Evolutionary conservation across 257 asterid genomes (phyloP).

Genomic region (Ocimum tenuiflorum): DNA sequence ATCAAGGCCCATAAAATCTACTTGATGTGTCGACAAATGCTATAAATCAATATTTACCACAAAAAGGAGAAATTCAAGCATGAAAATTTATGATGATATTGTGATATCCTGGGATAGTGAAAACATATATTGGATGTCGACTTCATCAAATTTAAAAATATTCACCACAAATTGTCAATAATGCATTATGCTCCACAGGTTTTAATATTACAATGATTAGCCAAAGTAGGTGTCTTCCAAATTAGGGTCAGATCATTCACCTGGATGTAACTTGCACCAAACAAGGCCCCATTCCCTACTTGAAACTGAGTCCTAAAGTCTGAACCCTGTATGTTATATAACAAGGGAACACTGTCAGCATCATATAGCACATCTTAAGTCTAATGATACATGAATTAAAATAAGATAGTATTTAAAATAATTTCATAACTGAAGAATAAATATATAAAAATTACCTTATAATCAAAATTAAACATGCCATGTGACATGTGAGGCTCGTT

Average conservation of each 20-base stretch:
- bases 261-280: conserved; percentile 90
- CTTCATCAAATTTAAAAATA: not conserved
- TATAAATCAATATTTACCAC: too few species aligned
- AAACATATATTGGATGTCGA: too few species aligned
- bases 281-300: conserved; percentile 64
- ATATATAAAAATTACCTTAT: conserved; percentile 49
- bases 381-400: not conserved
- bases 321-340: conserved; percentile 47
- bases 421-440: not conserved
- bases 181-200: not conserved
- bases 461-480: conserved; percentile 83
- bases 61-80: too few species aligned
- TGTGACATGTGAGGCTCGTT: conserved; percentile 95
- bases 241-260: conserved; percentile 36
- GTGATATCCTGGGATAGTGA: too few species aligned
- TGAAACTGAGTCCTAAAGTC: conserved; percentile 79
- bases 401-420: not conserved
- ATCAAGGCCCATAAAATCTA: too few species aligned
- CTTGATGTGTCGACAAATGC: too few species aligned
- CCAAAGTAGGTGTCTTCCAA: not conserved
- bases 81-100: too few species aligned
- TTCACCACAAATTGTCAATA: not conserved
- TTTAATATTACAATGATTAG: not conserved
- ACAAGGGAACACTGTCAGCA: conserved; percentile 19
- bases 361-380: not conserved